Percentiles rank a stretch among this genome's conserved stretches.
Conservation (phyloP, 2,329 filamentous ascomycete species). For the Fusarium scirpi region DNA sequence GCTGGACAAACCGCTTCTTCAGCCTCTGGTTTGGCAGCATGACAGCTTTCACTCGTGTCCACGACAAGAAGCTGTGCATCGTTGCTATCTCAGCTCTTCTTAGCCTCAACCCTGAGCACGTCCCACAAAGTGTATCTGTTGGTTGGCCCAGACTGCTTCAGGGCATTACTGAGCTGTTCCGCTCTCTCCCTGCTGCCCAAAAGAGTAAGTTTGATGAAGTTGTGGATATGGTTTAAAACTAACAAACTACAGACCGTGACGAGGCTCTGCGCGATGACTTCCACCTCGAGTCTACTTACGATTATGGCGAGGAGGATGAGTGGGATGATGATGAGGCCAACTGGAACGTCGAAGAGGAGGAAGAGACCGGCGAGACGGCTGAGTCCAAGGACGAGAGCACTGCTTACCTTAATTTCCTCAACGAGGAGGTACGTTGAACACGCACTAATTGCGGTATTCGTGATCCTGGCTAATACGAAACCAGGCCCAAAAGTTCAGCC, state of each 20-base stretch:
- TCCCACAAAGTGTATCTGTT: slow-evolving; percentile 91
- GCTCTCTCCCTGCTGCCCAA: slow-evolving; percentile 86
- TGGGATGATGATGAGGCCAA: slow-evolving; percentile 85
- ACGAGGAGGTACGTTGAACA: slow-evolving; percentile 76
- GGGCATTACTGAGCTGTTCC: slow-evolving; percentile 91
- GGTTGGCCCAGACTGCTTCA: slow-evolving; percentile 93
- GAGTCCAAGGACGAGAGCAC: slow-evolving; percentile 91
- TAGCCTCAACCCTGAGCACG: slow-evolving; percentile 80
- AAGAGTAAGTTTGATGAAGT: slow-evolving; percentile 73
- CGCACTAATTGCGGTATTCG: not conserved
- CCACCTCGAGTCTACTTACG: slow-evolving; percentile 72
- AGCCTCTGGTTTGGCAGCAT: slow-evolving; percentile 98
- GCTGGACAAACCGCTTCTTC: slow-evolving; percentile 99
- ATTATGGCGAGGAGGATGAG: slow-evolving; percentile 80
- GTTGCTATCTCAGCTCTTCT: slow-evolving; percentile 90
- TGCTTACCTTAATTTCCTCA: slow-evolving; percentile 95
- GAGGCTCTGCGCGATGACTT: slow-evolving; percentile 93
- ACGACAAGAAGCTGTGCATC: slow-evolving; percentile 99
- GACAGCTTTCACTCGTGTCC: slow-evolving; percentile 90
- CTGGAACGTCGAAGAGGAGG: slow-evolving; percentile 81
- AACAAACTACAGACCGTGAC: slow-evolving; percentile 76
- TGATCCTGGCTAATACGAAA: slow-evolving; percentile 38
- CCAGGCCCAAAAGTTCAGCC: slow-evolving; percentile 85
- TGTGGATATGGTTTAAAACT: slow-evolving; percentile 24
- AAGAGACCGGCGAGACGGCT: slow-evolving; percentile 71